Evolutionary conservation across 306 rosid species (phyloP).

Genomic region (Luffa aegyptiaca): DNA sequence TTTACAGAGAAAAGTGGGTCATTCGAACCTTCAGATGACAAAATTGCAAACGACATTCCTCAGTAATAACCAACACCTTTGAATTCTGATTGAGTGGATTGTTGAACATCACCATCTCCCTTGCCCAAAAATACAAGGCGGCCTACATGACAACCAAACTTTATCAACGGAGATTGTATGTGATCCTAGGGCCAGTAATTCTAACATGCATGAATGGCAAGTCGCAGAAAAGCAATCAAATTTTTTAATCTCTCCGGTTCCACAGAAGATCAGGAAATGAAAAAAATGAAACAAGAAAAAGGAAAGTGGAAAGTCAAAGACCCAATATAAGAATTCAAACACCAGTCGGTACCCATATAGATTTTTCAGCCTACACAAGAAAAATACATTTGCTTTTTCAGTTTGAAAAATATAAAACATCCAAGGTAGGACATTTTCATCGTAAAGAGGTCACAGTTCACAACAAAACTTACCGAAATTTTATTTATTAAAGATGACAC

Average conservation of each 20-base stretch:
- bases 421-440: neutral
- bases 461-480: neutral
- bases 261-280: neutral
- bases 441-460: neutral
- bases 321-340: neutral
- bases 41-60: neutral
- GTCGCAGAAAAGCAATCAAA: neutral
- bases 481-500: neutral
- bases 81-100: constrained; percentile 23
- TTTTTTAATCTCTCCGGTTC: neutral
- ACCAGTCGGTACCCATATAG: neutral
- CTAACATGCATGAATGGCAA: neutral
- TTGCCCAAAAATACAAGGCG: constrained; percentile 60
- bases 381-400: neutral
- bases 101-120: constrained; percentile 38
- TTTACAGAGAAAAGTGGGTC: neutral
- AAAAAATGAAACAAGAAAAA: neutral
- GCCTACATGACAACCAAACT: constrained; percentile 35
- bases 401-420: neutral
- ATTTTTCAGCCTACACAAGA: neutral
- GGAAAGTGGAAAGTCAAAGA: neutral
- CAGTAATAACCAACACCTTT: constrained; percentile 59
- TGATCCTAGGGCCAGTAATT: neutral
- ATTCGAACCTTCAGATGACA: neutral
- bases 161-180: neutral